phyloP scores from a whole-genome alignment of 2,329 filamentous ascomycete genomes.

The Tolypocladium ophioglossoides region DNA sequence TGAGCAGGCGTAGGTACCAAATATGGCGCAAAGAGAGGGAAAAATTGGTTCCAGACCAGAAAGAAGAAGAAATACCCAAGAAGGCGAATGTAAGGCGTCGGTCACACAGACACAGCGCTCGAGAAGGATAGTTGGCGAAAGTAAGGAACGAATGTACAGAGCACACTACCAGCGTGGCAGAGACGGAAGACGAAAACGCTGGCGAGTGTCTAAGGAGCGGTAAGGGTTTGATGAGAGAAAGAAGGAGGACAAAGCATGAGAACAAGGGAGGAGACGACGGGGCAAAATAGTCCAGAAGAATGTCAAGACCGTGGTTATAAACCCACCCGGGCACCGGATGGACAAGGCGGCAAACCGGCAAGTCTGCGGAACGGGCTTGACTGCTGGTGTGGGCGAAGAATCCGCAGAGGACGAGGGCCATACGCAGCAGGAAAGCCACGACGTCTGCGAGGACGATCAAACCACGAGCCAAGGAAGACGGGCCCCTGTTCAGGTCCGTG shows the following conservation, averaged over 20 bases:
- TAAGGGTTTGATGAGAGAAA: constrained; percentile 30
- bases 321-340: constrained; percentile 14
- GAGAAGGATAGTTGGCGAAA: not conserved
- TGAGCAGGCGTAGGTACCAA: constrained; percentile 15
- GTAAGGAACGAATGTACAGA: constrained; percentile 22
- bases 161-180: constrained; percentile 5
- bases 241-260: constrained; percentile 37
- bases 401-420: not conserved
- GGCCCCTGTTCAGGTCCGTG: not conserved
- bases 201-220: constrained; percentile 3
- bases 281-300: constrained; percentile 19
- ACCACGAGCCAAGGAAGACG: not conserved
- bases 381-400: not conserved
- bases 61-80: constrained; percentile 12
- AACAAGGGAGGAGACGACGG: constrained; percentile 24
- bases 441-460: not conserved
- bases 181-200: constrained; percentile 25
- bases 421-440: not conserved
- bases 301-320: constrained; percentile 31
- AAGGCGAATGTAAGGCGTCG: not conserved
- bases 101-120: not conserved
- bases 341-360: constrained; percentile 19
- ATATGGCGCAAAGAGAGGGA: constrained; percentile 13
- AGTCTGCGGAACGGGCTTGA: constrained; percentile 9
- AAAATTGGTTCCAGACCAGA: constrained; percentile 10